Base-by-base conservation (phyloP, 257 asterid species). In the Schizonepeta tenuifolia region DNA sequence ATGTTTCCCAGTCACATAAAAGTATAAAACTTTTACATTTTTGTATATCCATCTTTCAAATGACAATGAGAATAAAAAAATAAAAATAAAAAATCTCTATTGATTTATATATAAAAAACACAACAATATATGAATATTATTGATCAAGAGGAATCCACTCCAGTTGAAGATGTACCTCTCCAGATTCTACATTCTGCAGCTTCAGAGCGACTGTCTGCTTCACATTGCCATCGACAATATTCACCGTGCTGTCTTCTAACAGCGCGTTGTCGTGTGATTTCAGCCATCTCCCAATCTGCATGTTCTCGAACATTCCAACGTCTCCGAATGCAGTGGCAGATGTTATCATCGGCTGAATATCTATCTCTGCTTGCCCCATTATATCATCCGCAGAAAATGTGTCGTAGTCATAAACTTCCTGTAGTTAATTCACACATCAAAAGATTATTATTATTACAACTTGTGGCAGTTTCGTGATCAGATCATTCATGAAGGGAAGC, bases 201-300 rank as follows among this genome's bases (percentile, higher is more conserved):
- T 90, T 88, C 31, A 95, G 77, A 2, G 84, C 77, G 46, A 92
- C 75, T 2, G 77, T 80, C 80, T 95, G 99, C 79, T 85, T 88
- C 79, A 95, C 87, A 82, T 84, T 95, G 51, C 99, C 98, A 46
- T 90, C 99, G 9, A 92, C 78, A 31, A 95, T 95, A 82, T 92
- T 88, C n/a, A 95, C 93, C 3, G 84, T 85, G 87, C 98, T 92
- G 81, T 95, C 98, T 78, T 90, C 87, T 28, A 82, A 22, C 22
- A 95, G 67, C 7, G 97, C 97, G 46, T 95, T 95, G 78, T 92
- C 98, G 20, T 77, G 46, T 13, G 99, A 87, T 81, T 86, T 90
- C 74, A 92, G 83, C 99, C 99, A 95, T 67, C 86, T 92, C 7
- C 99, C 99, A 4, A 95, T 90, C 87, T 95, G 98, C 99, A 92